phyloP scores from a whole-genome alignment of 1,139 yeast genomes.

The Pichia cactophila region DNA sequence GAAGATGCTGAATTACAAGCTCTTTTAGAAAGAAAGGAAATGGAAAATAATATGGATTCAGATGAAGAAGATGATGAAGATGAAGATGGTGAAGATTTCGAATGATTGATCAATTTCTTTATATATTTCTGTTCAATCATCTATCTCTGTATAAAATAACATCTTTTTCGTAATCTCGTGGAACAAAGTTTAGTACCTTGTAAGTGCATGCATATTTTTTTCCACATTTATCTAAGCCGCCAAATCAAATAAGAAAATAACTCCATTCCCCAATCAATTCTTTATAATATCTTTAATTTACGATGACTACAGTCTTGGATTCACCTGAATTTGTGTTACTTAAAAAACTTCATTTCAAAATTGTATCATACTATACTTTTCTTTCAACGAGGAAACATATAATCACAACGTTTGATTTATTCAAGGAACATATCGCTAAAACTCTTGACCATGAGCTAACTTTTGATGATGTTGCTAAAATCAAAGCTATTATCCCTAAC shows the following conservation, averaged over 20 bases:
- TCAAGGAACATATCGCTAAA: conserved; percentile 41
- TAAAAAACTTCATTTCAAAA: conserved; percentile 37
- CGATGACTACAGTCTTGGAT: not conserved
- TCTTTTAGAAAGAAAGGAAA: conserved; percentile 69
- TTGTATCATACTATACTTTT: conserved; percentile 52
- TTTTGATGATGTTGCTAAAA: conserved; percentile 51
- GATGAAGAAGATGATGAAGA: conserved; percentile 43
- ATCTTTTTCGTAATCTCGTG: not conserved
- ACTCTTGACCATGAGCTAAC: conserved; percentile 34
- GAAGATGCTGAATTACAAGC: conserved; percentile 98
- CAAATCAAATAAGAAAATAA: not conserved
- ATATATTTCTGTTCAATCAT: not conserved
- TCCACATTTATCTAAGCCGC: not conserved
- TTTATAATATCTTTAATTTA: not conserved
- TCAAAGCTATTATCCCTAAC: conserved; percentile 57
- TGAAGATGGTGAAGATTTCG: conserved; percentile 35
- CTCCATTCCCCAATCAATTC: not conserved
- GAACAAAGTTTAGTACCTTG: not conserved
- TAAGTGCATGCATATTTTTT: not conserved
- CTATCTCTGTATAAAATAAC: not conserved
- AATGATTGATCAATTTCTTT: not conserved
- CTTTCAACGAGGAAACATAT: conserved; percentile 48
- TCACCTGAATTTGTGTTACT: conserved; percentile 29
- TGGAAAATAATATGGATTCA: conserved; percentile 55
- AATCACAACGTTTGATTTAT: conserved; percentile 44